Evolutionary conservation across 2,329 filamentous ascomycete genomes (phyloP), one percentile per base, ranked within the genome.

Genomic region (Aspergillus clavatus): DNA sequence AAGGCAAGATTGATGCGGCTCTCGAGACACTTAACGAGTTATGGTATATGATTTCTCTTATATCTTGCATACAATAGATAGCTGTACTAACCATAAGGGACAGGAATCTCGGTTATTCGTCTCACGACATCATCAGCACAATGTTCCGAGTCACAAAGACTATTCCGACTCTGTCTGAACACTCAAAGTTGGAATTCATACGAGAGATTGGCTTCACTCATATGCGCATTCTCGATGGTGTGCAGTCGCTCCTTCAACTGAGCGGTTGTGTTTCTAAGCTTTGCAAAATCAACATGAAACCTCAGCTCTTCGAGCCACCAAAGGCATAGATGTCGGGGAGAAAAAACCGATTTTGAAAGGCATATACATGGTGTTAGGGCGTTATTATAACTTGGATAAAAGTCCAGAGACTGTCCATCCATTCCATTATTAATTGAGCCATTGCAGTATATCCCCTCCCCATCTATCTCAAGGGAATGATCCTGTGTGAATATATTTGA

Each of bases 91-190:
- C 43, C 35, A 37, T 19, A 38, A 41, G 43, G 23, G 38, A 18
- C 45, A 79, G 76, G 79, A 82, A 86, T 49, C 73, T 97, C 48
- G 93, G 93, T 11, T 98, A 98, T 72, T 95, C 89, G n/a, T 94
- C 89, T 58, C 91, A 98, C 72, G 93, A 98, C 68, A 95, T 98
- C 58, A 94, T 98, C 68, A 94, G 87, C 71, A 98, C 91, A 50
- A 98, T 98, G 93, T 97, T 98, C 77, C 84, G 86, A 62, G 93
- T 98, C 48, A 97, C 93, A 37, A 98, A 97, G 75, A 94, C 89
- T 1, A 89, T 97, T 48, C 87, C 88, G 2, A 89, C 86, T 1
- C 73, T 98, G 45, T 93, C 89, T 55, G 93, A 98, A 71, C 89
- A 97, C 68, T 83, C 89, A 12, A 96, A 96, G 73, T 76, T 98